Percentiles rank a stretch among this genome's conserved stretches.
Evolutionary conservation across 257 asterid genomes (phyloP).

Genomic region (Lantana camara): DNA sequence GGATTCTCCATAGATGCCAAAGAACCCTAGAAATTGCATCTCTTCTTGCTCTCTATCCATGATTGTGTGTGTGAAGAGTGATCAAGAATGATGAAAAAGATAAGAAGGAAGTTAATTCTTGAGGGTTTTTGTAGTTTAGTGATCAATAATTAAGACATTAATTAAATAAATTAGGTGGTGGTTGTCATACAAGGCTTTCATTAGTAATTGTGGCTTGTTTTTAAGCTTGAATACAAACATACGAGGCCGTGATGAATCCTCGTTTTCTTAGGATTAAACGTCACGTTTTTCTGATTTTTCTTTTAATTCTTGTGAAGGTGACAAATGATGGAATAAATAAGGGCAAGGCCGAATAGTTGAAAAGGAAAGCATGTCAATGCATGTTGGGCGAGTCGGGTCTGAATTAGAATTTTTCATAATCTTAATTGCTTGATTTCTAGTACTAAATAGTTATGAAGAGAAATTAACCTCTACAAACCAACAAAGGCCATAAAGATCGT

Average conservation of each 20-base stretch:
- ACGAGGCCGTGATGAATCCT: not conserved
- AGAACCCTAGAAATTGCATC: constrained; percentile 56
- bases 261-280: not conserved
- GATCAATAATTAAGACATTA: not conserved
- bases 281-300: too few relatives aligned
- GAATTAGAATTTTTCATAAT: too few relatives aligned
- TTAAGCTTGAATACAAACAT: too few relatives aligned
- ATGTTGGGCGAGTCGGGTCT: too few relatives aligned
- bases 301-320: not conserved
- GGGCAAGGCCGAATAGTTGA: too few relatives aligned
- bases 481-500: too few relatives aligned
- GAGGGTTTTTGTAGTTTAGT: not conserved
- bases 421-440: too few relatives aligned
- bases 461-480: too few relatives aligned
- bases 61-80: constrained; percentile 2
- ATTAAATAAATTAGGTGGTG: not conserved
- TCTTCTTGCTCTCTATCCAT: constrained; percentile 79
- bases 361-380: not conserved
- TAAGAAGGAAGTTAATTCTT: not conserved
- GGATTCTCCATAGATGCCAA: constrained; percentile 54
- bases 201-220: not conserved
- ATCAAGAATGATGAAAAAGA: not conserved
- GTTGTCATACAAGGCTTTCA: not conserved
- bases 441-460: too few relatives aligned
- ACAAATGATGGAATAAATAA: not conserved